phyloP scores from a whole-genome alignment of 352 stramenopile genomes.

The Pythium guiyangense region DNA sequence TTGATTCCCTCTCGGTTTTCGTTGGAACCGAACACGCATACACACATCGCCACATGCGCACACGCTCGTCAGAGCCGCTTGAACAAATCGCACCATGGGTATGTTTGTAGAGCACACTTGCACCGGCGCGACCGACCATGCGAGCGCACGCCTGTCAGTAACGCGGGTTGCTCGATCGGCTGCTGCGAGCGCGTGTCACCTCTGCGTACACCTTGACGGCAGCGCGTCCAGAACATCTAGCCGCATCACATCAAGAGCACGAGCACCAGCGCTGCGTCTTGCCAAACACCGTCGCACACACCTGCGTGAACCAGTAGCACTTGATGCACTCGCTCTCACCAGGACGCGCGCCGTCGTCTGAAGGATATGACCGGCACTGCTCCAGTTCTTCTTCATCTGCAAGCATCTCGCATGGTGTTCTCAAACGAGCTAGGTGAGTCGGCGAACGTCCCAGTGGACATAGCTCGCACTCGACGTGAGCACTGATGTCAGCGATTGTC shows the following conservation, averaged over 20 bases:
- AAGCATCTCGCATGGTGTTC: conserved; percentile 31
- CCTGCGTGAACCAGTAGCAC: conserved; percentile 47
- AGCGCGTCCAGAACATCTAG: conserved; percentile 23
- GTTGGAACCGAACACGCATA: neutral
- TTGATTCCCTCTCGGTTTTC: too few species aligned
- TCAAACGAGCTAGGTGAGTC: conserved; percentile 22
- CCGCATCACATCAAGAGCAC: conserved; percentile 16
- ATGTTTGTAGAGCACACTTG: conserved; percentile 24
- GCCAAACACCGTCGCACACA: conserved; percentile 50
- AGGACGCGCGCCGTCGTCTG: conserved; percentile 23
- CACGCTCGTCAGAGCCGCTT: too few species aligned
- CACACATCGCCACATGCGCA: neutral
- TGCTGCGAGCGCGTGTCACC: conserved; percentile 27
- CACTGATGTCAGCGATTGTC: conserved; percentile 9
- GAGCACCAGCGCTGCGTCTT: conserved; percentile 29
- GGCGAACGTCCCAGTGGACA: conserved; percentile 36
- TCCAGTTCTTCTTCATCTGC: conserved; percentile 26
- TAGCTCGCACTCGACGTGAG: conserved; percentile 13
- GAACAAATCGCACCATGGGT: conserved; percentile 30
- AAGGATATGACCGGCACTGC: conserved; percentile 30
- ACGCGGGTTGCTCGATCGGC: conserved; percentile 31
- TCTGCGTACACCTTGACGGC: conserved; percentile 16
- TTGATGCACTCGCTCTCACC: conserved; percentile 33
- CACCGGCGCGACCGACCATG: conserved; percentile 36
- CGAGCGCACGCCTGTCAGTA: conserved; percentile 41